Evolutionary conservation across 257 asterid genomes (phyloP).

Genomic region (Nicotiana undulata): DNA sequence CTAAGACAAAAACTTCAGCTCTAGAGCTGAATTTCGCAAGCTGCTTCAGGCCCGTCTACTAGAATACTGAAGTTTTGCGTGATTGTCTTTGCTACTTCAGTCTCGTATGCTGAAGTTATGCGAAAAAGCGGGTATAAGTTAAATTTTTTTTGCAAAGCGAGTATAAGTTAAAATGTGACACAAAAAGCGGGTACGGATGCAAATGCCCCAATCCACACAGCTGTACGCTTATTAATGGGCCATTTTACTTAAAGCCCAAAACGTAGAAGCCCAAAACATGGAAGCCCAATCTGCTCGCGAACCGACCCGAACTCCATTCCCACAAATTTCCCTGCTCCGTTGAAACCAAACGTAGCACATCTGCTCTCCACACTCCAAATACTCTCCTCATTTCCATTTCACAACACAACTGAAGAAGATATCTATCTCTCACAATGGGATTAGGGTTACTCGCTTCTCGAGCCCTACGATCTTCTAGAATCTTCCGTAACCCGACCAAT

Average conservation of each 20-base stretch:
- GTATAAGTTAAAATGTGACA: no score
- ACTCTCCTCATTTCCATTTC: background rate
- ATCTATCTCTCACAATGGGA: constrained; percentile 35
- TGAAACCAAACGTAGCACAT: constrained; percentile 7
- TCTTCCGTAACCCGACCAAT: constrained; percentile 19
- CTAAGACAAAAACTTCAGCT: no score
- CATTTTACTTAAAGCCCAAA: background rate
- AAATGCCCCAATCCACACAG: no score
- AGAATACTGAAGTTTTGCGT: no score
- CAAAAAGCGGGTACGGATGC: no score
- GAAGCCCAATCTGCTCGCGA: background rate
- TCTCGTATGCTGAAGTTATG: no score
- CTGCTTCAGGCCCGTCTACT: no score
- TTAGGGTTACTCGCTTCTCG: constrained; percentile 65
- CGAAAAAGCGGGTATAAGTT: no score
- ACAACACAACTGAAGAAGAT: background rate
- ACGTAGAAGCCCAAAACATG: background rate
- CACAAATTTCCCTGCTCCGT: constrained; percentile 11
- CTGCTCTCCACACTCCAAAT: constrained; percentile 1
- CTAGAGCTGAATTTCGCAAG: no score
- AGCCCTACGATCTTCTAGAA: constrained; percentile 54
- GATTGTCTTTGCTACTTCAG: no score
- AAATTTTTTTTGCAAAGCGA: no score
- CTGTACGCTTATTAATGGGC: background rate
- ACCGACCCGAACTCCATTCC: constrained; percentile 2